Conservation (phyloP, 129 eudicot species). For the Escallonia rubra region DNA sequence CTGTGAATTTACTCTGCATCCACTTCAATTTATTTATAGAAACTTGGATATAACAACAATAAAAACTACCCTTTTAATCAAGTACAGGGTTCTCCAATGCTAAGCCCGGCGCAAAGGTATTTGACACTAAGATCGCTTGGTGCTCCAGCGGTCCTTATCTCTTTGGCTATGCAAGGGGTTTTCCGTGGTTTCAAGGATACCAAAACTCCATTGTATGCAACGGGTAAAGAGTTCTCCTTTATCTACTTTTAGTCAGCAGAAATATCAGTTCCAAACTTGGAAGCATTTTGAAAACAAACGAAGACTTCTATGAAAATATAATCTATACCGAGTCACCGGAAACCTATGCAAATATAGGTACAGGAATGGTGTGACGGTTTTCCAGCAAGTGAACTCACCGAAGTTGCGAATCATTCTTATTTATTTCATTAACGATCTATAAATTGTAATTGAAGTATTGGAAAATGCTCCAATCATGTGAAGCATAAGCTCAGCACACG, state of each 20-base stretch:
- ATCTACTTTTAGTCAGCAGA: background rate
- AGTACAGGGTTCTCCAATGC: slow-evolving; percentile 65
- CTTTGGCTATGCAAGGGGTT: slow-evolving; percentile 95
- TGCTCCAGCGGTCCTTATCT: slow-evolving; percentile 92
- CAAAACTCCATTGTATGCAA: slow-evolving; percentile 83
- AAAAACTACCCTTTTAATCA: background rate
- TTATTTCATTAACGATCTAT: too few relatives aligned
- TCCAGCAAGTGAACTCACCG: too few relatives aligned
- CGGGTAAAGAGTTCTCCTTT: slow-evolving; percentile 33
- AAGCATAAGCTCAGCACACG: too few relatives aligned
- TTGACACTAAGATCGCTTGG: slow-evolving; percentile 74
- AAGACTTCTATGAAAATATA: background rate
- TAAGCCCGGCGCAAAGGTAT: slow-evolving; percentile 57
- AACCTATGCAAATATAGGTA: too few relatives aligned
- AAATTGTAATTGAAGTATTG: too few relatives aligned
- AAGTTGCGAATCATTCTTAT: too few relatives aligned
- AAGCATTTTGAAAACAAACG: background rate
- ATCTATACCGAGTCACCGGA: too few relatives aligned
- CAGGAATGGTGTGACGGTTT: too few relatives aligned
- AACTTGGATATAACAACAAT: background rate
- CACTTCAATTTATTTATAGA: too few relatives aligned
- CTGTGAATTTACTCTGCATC: too few relatives aligned
- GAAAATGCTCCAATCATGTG: too few relatives aligned
- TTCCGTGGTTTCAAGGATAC: slow-evolving; percentile 96
- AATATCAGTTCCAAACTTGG: too few relatives aligned